Conservation (phyloP, 176 grass and related monocot genomes). For the Musa troglodytarum region DNA sequence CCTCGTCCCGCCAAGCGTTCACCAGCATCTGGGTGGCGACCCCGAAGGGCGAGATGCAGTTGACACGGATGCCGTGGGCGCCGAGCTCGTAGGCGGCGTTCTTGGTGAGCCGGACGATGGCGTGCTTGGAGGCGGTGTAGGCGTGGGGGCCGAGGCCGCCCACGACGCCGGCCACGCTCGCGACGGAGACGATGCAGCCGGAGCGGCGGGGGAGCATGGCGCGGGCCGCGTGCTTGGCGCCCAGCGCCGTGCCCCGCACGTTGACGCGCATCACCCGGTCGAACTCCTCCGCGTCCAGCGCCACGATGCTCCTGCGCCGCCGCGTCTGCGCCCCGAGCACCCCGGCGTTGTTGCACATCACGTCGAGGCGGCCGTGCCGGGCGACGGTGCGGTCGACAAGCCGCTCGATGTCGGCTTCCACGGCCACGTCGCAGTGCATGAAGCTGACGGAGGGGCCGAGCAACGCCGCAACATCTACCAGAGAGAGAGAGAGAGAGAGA, state of each 20-base stretch:
- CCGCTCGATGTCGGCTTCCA: conserved; percentile 57
- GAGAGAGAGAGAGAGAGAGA: no score
- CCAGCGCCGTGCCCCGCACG: conserved; percentile 31
- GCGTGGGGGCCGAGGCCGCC: conserved; percentile 18
- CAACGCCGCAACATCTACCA: not conserved
- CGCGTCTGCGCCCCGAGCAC: not conserved
- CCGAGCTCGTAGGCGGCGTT: conserved; percentile 43
- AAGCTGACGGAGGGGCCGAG: conserved; percentile 34
- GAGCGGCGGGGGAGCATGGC: conserved; percentile 29
- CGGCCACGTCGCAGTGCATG: conserved; percentile 60
- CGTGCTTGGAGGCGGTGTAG: conserved; percentile 52
- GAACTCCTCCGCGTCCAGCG: not conserved
- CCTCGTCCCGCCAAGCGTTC: conserved; percentile 72
- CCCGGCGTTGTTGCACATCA: conserved; percentile 74
- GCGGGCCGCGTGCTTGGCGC: conserved; percentile 46
- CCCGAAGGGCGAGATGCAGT: conserved; percentile 63
- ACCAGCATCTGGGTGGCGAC: conserved; percentile 95
- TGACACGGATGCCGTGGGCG: conserved; percentile 34
- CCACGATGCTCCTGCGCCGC: not conserved
- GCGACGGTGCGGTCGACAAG: conserved; percentile 34
- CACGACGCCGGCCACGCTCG: conserved; percentile 30
- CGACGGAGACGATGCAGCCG: conserved; percentile 33
- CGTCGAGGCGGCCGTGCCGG: conserved; percentile 55
- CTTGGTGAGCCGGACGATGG: conserved; percentile 28
- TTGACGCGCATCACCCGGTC: conserved; percentile 13